Base-by-base conservation (phyloP, 2,329 filamentous ascomycete species). In the Fusarium sp. region DNA sequence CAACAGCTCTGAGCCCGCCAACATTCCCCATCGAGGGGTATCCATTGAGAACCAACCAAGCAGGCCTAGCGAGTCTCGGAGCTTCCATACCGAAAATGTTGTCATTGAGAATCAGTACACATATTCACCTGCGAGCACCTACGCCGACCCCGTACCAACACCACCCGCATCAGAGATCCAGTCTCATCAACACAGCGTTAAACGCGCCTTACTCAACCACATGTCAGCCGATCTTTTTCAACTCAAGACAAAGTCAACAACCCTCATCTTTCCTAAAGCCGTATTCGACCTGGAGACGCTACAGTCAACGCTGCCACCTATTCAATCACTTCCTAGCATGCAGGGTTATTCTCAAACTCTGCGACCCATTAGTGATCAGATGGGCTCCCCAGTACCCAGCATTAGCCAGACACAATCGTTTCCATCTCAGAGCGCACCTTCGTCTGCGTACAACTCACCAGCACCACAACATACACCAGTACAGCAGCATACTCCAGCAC, bases 141-240 rank as follows among this genome's bases (percentile, higher is more conserved):
- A 36, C 29, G 20, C 16, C 14, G n/a, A 52, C 6, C 27, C 54
- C 20, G 38, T 11, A 6, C 45, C 22, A 14, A 29, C 36, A 63
- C 27, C 40, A 27, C 25, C 47, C 6, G 18, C 42, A 27, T 52
- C 35, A 27, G 25, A 20, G 8, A 33, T 57, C 22, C 33, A 56
- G 2, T 29, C 27, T 27, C 47, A 63, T 10, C 35, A 25, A 40
- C 20, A 36, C 22, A 31, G 36, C 29, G 50, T 56, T 18, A 20
- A 57, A 57, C 47, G 59, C 36, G 65, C 47, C 50, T 16, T 67
- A 25, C 45, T 31, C 11, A 57, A 63, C 45, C 59, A 67, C 36
- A 67, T 63, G 59, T 50, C 58, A 58, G 65, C 58, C 35, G 65
- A 67, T 29, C 47, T 67, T 29, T 40, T 40, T 29, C 62, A 63